Evolutionary conservation across 2,329 filamentous ascomycete genomes (phyloP).

Genomic region (Emergomyces orientalis): DNA sequence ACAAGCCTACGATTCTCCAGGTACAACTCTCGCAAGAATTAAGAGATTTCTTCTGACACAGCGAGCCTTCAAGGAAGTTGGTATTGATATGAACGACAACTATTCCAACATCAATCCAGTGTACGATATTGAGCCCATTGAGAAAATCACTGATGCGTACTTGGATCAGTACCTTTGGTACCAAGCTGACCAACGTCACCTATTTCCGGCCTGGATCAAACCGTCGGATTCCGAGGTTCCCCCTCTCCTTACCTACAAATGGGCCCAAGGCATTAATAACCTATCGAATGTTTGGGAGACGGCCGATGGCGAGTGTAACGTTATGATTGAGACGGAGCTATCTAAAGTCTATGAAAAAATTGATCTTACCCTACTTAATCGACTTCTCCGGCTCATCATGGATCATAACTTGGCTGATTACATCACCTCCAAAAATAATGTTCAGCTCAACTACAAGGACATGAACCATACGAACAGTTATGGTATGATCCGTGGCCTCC

Average conservation of each 20-base stretch:
- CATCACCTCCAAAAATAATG: slow-evolving; percentile 98
- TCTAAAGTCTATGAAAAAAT: slow-evolving; percentile 99
- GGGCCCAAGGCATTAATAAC: slow-evolving; percentile 99
- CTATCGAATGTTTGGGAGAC: slow-evolving; percentile 91
- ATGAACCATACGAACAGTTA: slow-evolving; percentile 99
- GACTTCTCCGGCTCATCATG: slow-evolving; percentile 90
- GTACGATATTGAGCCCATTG: slow-evolving; percentile 96
- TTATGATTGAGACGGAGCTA: slow-evolving; percentile 95
- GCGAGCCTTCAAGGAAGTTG: slow-evolving; percentile 96
- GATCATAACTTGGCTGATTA: slow-evolving; percentile 99
- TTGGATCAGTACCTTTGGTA: slow-evolving; percentile 99
- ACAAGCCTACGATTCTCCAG: slow-evolving; percentile 95
- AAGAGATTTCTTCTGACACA: slow-evolving; percentile 96
- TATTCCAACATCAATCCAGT: slow-evolving; percentile 99
- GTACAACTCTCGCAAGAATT: slow-evolving; percentile 89
- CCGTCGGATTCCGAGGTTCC: slow-evolving; percentile 97
- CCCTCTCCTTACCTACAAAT: slow-evolving; percentile 90
- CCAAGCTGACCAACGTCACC: slow-evolving; percentile 89
- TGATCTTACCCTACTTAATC: slow-evolving; percentile 89
- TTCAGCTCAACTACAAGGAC: slow-evolving; percentile 97
- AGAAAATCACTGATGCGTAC: slow-evolving; percentile 98
- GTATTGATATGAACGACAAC: slow-evolving; percentile 99
- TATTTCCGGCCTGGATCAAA: slow-evolving; percentile 99
- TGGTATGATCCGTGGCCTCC: slow-evolving; percentile 92
- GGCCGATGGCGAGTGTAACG: slow-evolving; percentile 89